Percentiles rank a stretch among this genome's conserved stretches.
These are phyloP conservation scores for Meyerozyma athensensis DNA, from an alignment of 1,139 yeast genomes.

Conservation along the genomic window DNA sequence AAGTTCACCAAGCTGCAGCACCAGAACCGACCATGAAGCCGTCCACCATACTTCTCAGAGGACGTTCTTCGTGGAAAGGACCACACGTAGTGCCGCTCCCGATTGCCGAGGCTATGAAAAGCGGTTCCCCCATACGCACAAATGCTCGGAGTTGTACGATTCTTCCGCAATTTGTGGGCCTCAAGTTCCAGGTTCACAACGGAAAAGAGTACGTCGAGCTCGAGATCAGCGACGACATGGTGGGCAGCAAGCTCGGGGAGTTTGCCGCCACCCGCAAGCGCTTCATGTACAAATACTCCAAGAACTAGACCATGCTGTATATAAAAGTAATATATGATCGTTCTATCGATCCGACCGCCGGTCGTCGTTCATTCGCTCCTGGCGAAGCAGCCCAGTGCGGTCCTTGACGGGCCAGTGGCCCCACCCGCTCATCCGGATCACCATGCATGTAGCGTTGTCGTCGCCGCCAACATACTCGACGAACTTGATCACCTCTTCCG, in stretches of 20 bases:
- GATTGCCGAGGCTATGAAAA: conserved; percentile 73
- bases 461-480: conserved; percentile 88
- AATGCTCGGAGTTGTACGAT: conserved; percentile 93
- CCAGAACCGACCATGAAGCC: conserved; percentile 48
- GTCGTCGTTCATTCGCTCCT: conserved; percentile 57
- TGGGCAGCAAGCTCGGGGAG: conserved; percentile 94
- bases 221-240: conserved; percentile 91
- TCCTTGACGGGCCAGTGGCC: conserved; percentile 85
- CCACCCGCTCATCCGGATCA: conserved; percentile 83
- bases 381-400: conserved; percentile 77
- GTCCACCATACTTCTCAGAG: conserved; percentile 43
- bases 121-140: conserved; percentile 84
- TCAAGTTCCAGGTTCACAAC: conserved; percentile 90
- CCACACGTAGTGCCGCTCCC: conserved; percentile 95
- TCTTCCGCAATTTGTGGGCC: conserved; percentile 91
- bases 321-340: conserved; percentile 3
- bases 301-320: conserved; percentile 35
- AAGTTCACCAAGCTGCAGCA: conserved; percentile 1
- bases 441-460: conserved; percentile 89
- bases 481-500: conserved; percentile 78
- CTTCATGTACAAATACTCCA: conserved; percentile 74
- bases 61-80: conserved; percentile 86
- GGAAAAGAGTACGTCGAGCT: conserved; percentile 92
- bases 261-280: conserved; percentile 91
- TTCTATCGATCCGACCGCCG: conserved; percentile 4